A percentile compares a stretch with the other conserved stretches of the same genome.
These are phyloP conservation scores for Penicillium olsonii DNA, from an alignment of 2,329 filamentous ascomycete species.

Conservation along the genomic window DNA sequence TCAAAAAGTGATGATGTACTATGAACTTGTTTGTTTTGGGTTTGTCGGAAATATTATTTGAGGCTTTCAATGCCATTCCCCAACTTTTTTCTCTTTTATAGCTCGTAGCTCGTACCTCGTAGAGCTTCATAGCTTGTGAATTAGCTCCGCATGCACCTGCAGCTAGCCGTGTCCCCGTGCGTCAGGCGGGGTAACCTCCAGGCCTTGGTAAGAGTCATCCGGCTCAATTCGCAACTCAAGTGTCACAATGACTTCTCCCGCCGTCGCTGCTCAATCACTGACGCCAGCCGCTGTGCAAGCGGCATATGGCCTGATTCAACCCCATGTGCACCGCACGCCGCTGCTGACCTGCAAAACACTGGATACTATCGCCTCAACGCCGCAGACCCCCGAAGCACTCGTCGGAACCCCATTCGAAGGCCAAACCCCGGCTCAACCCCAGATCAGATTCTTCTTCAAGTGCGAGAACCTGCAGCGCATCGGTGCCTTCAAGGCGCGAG, in stretches of 20 bases:
- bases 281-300: slow-evolving; percentile 69
- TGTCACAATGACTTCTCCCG: slow-evolving; percentile 46
- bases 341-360: slow-evolving; percentile 79
- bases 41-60: slow-evolving; percentile 15
- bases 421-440: slow-evolving; percentile 61
- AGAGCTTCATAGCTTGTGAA: no score
- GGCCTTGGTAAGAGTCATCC: neutral
- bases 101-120: neutral
- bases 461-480: slow-evolving; percentile 90
- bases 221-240: neutral
- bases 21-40: slow-evolving; percentile 31
- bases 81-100: neutral
- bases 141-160: neutral
- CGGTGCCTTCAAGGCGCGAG: slow-evolving; percentile 89
- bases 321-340: slow-evolving; percentile 79
- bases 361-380: slow-evolving; percentile 70
- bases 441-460: slow-evolving; percentile 83
- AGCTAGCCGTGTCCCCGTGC: neutral
- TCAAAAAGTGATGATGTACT: slow-evolving; percentile 41
- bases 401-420: slow-evolving; percentile 60
- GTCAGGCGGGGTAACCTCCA: slow-evolving; percentile 9
- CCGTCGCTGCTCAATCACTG: slow-evolving; percentile 49
- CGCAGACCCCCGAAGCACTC: slow-evolving; percentile 58
- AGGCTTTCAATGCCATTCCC: slow-evolving; percentile 8
- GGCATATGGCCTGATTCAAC: slow-evolving; percentile 72